phyloP scores from a whole-genome alignment of 495 filamentous ascomycete genomes.

The Filosporella fistucella region DNA sequence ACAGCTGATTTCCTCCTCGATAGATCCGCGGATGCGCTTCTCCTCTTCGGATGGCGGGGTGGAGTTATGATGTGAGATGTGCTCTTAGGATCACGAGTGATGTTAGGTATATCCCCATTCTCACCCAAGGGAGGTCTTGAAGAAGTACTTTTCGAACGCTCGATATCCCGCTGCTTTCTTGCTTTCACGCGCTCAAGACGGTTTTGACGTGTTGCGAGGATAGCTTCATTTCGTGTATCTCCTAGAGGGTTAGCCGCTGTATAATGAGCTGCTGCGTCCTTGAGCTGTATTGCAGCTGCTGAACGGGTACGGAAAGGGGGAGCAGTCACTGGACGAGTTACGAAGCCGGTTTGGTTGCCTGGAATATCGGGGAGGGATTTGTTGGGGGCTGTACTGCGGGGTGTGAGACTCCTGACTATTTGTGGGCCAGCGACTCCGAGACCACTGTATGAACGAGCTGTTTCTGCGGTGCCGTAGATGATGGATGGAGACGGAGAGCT shows the following conservation, averaged over 20 bases:
- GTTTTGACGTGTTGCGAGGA: too few relatives aligned
- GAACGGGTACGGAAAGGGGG: background rate
- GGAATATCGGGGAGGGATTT: too few relatives aligned
- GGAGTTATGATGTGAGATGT: background rate
- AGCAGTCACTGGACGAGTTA: background rate
- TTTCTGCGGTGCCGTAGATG: background rate
- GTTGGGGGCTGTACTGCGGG: too few relatives aligned
- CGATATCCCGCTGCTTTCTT: slow-evolving; percentile 18
- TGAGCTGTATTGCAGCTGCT: background rate
- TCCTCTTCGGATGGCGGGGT: slow-evolving; percentile 1
- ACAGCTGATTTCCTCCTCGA: background rate
- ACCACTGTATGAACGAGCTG: background rate
- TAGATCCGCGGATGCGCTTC: background rate
- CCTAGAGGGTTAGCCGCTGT: too few relatives aligned
- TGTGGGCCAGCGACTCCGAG: background rate
- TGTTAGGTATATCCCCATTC: background rate
- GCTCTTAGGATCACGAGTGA: background rate
- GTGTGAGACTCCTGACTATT: background rate
- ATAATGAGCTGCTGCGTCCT: background rate
- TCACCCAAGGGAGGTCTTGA: background rate
- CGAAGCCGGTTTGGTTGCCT: too few relatives aligned
- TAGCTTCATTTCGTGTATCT: too few relatives aligned
- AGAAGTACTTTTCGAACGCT: background rate
- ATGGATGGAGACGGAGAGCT: too few relatives aligned
- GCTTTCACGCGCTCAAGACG: slow-evolving; percentile 18